Evolutionary conservation across 2,329 filamentous ascomycete genomes (phyloP), one percentile per base, ranked within the genome.

Genomic region (Cladosporium phlei): DNA sequence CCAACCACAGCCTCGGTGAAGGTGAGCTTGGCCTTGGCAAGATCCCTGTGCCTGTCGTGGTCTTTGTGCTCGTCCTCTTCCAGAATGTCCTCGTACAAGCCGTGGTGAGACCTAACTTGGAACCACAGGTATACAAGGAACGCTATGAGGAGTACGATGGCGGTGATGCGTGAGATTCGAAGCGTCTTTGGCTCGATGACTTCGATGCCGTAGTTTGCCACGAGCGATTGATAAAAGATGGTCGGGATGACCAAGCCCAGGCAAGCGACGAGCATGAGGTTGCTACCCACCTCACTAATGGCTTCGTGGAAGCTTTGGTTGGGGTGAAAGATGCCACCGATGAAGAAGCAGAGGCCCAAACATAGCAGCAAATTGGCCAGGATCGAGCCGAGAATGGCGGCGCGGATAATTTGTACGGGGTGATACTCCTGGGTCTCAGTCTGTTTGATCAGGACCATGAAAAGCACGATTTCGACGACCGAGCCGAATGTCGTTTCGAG

Each of bases 311-410:
- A 93, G 7, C 70, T 74, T 58, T 88, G 78, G 56, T 86, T 80
- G 9, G 85, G 74, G 24, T 82, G 79, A 46, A 75, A 72, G 35
- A 91, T 59, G 11, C 88, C 88, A 25, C 86, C 86, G 19, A 83
- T 76, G 55, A 91, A 82, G 71, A 94, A 94, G 65, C 86, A 93
- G 42, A 85, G 61, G 0, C 88, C 88, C n/a, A 93, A 68, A 58
- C 88, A 94, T 4, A 94, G 73, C 35, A 94, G 69, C 69, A 93
- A 76, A 22, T 88, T 94, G 10, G 88, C 87, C 24, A 94, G 66
- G 32, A 94, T 84, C 0, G 85, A 90, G 14, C 88, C 88, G 1
- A 94, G 69, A 49, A 94, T 89, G 14, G 88, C 88, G 39, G 86
- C 86, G 60, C 87, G 81, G 56, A 93, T 87, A 56, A 93, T 83